Evolutionary conservation across 2,329 filamentous ascomycete species (phyloP).

Genomic region (Fusarium irregulare): DNA sequence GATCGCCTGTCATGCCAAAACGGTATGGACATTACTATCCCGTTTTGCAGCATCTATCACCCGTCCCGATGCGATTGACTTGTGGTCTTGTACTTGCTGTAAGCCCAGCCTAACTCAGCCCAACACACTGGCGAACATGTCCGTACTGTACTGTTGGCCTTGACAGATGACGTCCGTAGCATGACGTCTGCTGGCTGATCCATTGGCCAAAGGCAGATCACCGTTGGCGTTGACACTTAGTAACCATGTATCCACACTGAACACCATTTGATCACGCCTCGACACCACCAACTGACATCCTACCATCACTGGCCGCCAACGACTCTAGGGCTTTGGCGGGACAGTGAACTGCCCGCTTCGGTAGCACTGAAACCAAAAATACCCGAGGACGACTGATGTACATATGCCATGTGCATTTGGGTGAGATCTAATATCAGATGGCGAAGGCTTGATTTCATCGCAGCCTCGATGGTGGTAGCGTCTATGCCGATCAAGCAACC

Average conservation of each 20-base stretch:
- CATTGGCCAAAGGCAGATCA: constrained; percentile 36
- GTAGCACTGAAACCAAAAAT: constrained; percentile 29
- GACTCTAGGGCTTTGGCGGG: constrained; percentile 20
- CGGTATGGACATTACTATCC: constrained; percentile 18
- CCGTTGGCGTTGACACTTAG: constrained; percentile 39
- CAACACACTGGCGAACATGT: constrained; percentile 30
- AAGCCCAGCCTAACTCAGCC: constrained; percentile 12
- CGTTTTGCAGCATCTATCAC: constrained; percentile 20
- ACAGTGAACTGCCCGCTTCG: constrained; percentile 19
- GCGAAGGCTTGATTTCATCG: not conserved
- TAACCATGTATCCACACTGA: constrained; percentile 41
- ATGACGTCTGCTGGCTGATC: constrained; percentile 39
- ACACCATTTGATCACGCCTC: constrained; percentile 36
- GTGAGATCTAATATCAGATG: constrained; percentile 3
- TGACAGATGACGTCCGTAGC: constrained; percentile 42
- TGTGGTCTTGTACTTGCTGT: constrained; percentile 14
- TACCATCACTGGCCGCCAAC: constrained; percentile 32
- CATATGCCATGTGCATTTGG: constrained; percentile 7
- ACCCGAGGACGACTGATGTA: constrained; percentile 11
- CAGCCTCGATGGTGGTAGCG: not conserved
- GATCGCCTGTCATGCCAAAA: constrained; percentile 28
- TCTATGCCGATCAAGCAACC: not conserved
- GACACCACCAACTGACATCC: constrained; percentile 38
- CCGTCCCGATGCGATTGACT: constrained; percentile 11
- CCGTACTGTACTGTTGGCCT: constrained; percentile 13